Evolutionary conservation across 306 rosid species (phyloP).

Genomic region (Cicer cuneatum): DNA sequence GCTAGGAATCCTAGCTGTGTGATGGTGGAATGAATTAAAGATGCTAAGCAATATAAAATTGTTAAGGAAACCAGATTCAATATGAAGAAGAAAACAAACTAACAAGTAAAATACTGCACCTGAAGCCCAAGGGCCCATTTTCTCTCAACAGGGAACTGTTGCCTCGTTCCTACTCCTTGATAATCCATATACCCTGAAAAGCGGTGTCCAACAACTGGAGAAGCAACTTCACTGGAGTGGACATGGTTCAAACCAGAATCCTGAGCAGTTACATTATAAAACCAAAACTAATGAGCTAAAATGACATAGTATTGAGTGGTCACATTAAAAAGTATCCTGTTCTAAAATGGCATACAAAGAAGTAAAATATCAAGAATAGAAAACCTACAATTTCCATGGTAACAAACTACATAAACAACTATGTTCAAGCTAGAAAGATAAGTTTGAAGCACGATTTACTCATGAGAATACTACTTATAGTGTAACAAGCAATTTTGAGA

Average conservation of each 20-base stretch:
- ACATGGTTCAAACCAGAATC: conserved; percentile 66
- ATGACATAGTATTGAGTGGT: too few species aligned
- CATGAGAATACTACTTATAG: neutral
- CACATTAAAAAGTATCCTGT: conserved; percentile 16
- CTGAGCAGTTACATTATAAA: conserved; percentile 48
- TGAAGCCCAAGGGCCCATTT: conserved; percentile 99
- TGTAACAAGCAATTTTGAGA: conserved; percentile 15
- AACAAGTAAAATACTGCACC: conserved; percentile 58
- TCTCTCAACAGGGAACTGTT: conserved; percentile 78
- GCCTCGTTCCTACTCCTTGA: conserved; percentile 68
- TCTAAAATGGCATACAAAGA: conserved; percentile 4
- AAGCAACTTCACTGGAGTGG: conserved; percentile 59
- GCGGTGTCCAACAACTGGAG: conserved; percentile 78
- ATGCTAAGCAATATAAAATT: conserved; percentile 22
- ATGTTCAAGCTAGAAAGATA: conserved; percentile 41
- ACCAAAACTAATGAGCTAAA: conserved; percentile 41
- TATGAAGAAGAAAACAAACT: conserved; percentile 29
- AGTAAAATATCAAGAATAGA: conserved; percentile 23
- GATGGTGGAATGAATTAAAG: conserved; percentile 38
- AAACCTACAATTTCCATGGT: conserved; percentile 30
- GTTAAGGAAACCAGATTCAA: neutral
- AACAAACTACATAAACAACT: conserved; percentile 21
- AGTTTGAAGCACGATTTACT: conserved; percentile 21
- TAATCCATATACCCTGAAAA: conserved; percentile 68
- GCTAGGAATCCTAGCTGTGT: conserved; percentile 4